phyloP scores from a whole-genome alignment of 2,329 filamentous ascomycete genomes.

The Didymella segeticola region DNA sequence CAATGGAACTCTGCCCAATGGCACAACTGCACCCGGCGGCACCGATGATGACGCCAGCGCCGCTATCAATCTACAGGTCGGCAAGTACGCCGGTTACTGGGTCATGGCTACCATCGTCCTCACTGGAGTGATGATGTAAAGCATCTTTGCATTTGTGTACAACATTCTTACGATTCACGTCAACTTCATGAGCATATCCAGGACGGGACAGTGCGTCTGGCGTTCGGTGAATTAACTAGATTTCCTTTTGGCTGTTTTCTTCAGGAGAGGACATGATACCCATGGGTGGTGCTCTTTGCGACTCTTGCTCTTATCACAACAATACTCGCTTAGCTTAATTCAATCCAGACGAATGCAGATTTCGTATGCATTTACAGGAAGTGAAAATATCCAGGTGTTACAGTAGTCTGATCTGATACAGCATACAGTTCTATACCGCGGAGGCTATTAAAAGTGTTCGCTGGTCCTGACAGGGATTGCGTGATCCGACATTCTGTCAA shows the following conservation, averaged over 20 bases:
- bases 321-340: neutral
- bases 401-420: too few relatives aligned
- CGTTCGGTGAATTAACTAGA: neutral
- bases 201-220: neutral
- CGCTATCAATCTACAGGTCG: constrained; percentile 26
- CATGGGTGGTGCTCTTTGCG: neutral
- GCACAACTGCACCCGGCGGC: constrained; percentile 52
- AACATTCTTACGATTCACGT: neutral
- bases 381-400: too few relatives aligned
- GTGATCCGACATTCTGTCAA: too few relatives aligned
- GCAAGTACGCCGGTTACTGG: constrained; percentile 49
- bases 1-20: constrained; percentile 77
- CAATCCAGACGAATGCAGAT: too few relatives aligned
- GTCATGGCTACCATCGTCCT: constrained; percentile 48
- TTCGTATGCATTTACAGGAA: too few relatives aligned
- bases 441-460: too few relatives aligned
- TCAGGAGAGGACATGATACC: neutral
- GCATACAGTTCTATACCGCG: too few relatives aligned
- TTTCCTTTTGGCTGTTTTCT: neutral
- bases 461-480: too few relatives aligned
- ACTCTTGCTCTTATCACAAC: neutral
- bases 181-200: neutral
- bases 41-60: constrained; percentile 36
- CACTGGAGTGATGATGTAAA: constrained; percentile 23
- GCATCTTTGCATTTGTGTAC: neutral